phyloP scores from a whole-genome alignment of 306 rosid genomes.

The Styphnolobium japonicum region DNA sequence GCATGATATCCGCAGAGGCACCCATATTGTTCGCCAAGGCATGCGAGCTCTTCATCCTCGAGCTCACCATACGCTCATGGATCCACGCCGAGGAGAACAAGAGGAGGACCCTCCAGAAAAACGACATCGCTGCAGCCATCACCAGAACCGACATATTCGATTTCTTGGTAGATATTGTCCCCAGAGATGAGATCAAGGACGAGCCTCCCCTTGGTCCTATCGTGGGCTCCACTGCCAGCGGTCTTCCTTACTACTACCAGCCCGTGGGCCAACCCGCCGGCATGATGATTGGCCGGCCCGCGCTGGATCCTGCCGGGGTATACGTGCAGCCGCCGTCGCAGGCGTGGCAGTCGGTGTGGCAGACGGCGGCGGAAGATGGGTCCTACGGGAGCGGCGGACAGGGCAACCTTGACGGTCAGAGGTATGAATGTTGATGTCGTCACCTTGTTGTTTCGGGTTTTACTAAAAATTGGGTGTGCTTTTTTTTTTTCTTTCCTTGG shows the following conservation, averaged over 20 bases:
- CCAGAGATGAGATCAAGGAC: conserved; percentile 93
- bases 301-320: conserved; percentile 74
- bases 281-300: conserved; percentile 89
- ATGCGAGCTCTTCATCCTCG: conserved; percentile 98
- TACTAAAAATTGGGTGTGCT: neutral
- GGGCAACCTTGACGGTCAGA: conserved; percentile 76
- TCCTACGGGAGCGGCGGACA: conserved; percentile 58
- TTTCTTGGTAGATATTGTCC: conserved; percentile 88
- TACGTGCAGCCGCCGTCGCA: conserved; percentile 93
- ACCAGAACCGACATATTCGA: conserved; percentile 90
- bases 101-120: conserved; percentile 89
- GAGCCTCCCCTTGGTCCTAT: conserved; percentile 55
- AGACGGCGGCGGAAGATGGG: conserved; percentile 66
- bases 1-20: conserved; percentile 98
- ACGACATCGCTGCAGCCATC: conserved; percentile 90
- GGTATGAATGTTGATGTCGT: too few species aligned
- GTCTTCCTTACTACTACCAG: conserved; percentile 82
- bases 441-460: too few species aligned
- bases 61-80: conserved; percentile 97
- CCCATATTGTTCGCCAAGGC: conserved; percentile 93
- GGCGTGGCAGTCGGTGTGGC: conserved; percentile 98
- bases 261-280: conserved; percentile 87
- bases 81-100: conserved; percentile 99
- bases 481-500: neutral
- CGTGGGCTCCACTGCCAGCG: conserved; percentile 73